Base-by-base conservation (phyloP, 176 grass and related monocot species). In the Phragmites australis region DNA sequence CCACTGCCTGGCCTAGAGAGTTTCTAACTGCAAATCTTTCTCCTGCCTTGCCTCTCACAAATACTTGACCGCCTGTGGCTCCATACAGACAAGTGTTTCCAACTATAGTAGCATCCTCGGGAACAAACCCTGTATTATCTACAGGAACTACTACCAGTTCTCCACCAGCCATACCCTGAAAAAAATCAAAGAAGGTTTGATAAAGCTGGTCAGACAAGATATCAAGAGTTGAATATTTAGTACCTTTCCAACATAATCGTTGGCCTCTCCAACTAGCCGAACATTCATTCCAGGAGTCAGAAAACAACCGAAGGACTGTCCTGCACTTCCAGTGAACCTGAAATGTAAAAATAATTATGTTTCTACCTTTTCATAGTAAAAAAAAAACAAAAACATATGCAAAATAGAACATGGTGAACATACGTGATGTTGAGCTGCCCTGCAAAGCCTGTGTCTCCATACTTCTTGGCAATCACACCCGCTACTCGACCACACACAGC, bases 161-260 rank as follows among this genome's bases (percentile, higher is more conserved):
- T 81, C 97, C 97, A 39, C 97, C 97, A 80, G 97, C 97, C 93
- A 99, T 96, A 29, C 97, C 87, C 97, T 99, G 70, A 47, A 85
- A 77, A 53, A 32, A 72, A 64, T 56, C 6, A 40, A 54, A 6
- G 15, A 40, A 54, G 10, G 59, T 54, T 48, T 67, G 40, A 65
- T 42, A 89, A 66, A 84, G 64, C 52, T 76, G 8, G 17, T 40
- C 40, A 50, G 48, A 56, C 23, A 82, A 26, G 41, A 44, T 50
- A 60, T 47, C 6, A 42, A 50, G 5, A n/a, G 46, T 65, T 72
- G 37, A 76, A 56, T 45, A 79, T 55, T 65, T 16, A 82, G 26
- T 87, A 99, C 97, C 97, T 99, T 99, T 70, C 97, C 97, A 3
- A 99, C 97, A 76, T 99, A 99, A 83, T 99, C 97, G 14, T 99